These are phyloP conservation scores for Cladophialophora exuberans DNA, from an alignment of 2,329 filamentous ascomycete species.

Conservation along the genomic window DNA sequence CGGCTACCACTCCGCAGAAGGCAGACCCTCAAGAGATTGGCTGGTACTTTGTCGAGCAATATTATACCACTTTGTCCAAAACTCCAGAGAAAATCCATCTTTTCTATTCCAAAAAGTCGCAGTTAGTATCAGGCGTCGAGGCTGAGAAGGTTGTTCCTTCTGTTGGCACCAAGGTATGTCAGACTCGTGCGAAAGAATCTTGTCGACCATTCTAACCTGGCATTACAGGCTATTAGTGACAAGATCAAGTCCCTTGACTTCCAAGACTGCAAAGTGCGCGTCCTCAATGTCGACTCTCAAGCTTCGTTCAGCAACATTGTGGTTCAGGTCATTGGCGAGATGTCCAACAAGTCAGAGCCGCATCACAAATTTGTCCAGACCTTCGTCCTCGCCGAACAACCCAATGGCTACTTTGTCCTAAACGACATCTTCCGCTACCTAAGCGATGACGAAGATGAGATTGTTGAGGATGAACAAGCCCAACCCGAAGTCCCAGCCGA, in stretches of 20 bases:
- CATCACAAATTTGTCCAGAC: constrained; percentile 98
- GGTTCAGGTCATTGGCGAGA: constrained; percentile 97
- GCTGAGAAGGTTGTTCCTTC: constrained; percentile 85
- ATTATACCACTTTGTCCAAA: constrained; percentile 97
- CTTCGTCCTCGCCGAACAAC: constrained; percentile 94
- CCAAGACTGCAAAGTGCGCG: constrained; percentile 96
- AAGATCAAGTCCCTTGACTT: constrained; percentile 92
- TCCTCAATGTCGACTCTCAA: constrained; percentile 97
- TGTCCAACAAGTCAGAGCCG: constrained; percentile 88
- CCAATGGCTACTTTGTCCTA: constrained; percentile 95
- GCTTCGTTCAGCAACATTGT: constrained; percentile 91
- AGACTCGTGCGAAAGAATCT: constrained; percentile 26
- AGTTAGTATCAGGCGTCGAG: constrained; percentile 90
- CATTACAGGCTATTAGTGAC: constrained; percentile 79
- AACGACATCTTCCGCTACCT: constrained; percentile 98
- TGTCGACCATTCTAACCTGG: constrained; percentile 6
- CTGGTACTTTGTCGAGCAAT: constrained; percentile 99
- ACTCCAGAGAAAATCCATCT: constrained; percentile 90
- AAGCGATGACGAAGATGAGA: constrained; percentile 71
- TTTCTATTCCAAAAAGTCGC: constrained; percentile 95
- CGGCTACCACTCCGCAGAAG: constrained; percentile 38
- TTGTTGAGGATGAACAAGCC: constrained; percentile 49
- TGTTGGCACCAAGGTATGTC: constrained; percentile 79
- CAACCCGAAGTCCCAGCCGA: constrained; percentile 37
- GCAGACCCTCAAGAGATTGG: constrained; percentile 78